Conservation (phyloP, 2,329 filamentous ascomycete species). For the Phaeoacremonium minimum region DNA sequence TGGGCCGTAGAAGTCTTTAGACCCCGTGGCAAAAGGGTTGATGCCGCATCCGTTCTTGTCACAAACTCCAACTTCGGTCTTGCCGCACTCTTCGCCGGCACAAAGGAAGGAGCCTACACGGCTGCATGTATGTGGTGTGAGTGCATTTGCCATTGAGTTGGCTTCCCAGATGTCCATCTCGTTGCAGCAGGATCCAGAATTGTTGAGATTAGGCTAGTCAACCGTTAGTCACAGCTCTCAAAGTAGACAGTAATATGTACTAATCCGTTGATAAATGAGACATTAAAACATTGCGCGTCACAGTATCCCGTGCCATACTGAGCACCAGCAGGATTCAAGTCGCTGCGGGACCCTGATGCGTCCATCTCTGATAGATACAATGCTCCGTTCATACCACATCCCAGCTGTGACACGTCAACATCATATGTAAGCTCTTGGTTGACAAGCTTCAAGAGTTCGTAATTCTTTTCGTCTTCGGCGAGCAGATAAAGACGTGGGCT, state of each 20-base stretch:
- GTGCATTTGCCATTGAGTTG: conserved; percentile 29
- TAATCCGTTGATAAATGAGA: conserved; percentile 22
- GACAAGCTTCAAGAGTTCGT: conserved; percentile 52
- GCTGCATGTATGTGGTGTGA: conserved; percentile 36
- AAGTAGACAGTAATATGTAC: conserved; percentile 24
- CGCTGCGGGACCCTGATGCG: conserved; percentile 49
- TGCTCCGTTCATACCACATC: conserved; percentile 61
- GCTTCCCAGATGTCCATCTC: conserved; percentile 43
- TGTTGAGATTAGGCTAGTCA: conserved; percentile 31
- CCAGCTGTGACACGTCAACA: conserved; percentile 58
- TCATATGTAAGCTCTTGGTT: conserved; percentile 60
- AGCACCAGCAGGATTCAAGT: conserved; percentile 47
- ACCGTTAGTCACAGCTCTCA: conserved; percentile 17
- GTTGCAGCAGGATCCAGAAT: conserved; percentile 35
- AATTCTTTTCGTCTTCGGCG: conserved; percentile 43
- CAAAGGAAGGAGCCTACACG: conserved; percentile 27
- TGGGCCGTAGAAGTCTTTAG: conserved; percentile 17
- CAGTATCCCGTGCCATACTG: conserved; percentile 56
- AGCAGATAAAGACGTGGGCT: conserved; percentile 51
- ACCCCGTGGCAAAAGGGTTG: conserved; percentile 26
- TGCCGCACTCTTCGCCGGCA: conserved; percentile 20
- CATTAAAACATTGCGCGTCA: conserved; percentile 45
- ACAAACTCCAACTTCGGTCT: conserved; percentile 16
- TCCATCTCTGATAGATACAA: conserved; percentile 60
- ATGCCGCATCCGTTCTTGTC: conserved; percentile 26